These are phyloP conservation scores for Podospora tetraspora DNA, from an alignment of 495 filamentous ascomycete species.

Conservation along the genomic window DNA sequence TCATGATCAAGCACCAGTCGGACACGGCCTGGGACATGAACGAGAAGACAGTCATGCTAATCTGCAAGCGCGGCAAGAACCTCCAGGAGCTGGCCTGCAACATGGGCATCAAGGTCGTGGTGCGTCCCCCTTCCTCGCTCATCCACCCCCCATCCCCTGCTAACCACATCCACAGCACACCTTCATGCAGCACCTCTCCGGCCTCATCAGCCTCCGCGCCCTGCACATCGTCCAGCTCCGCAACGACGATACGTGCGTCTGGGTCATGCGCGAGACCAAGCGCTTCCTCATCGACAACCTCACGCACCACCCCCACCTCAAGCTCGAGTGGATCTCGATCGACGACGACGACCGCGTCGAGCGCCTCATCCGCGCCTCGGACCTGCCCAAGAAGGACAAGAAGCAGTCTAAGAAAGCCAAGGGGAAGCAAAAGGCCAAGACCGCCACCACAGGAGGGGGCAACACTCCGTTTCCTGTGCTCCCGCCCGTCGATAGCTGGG, in stretches of 20 bases:
- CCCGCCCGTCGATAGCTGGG: slow-evolving; percentile 21
- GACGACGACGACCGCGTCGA: slow-evolving; percentile 40
- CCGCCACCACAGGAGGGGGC: neutral
- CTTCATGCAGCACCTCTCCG: slow-evolving; percentile 47
- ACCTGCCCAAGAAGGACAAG: slow-evolving; percentile 25
- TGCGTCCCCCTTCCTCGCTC: slow-evolving; percentile 31
- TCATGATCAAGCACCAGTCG: slow-evolving; percentile 49
- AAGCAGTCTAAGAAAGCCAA: slow-evolving; percentile 21
- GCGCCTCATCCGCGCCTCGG: slow-evolving; percentile 34
- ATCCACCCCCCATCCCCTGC: neutral
- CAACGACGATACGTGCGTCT: slow-evolving; percentile 45
- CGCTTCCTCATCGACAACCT: slow-evolving; percentile 51
- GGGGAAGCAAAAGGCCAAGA: slow-evolving; percentile 28
- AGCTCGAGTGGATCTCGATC: slow-evolving; percentile 51
- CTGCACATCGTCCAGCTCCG: slow-evolving; percentile 50
- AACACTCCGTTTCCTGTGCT: slow-evolving; percentile 20
- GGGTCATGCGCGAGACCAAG: slow-evolving; percentile 44
- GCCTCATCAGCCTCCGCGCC: slow-evolving; percentile 44
- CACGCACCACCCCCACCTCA: slow-evolving; percentile 43
- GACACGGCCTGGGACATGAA: slow-evolving; percentile 52
- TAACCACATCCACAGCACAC: slow-evolving; percentile 38
- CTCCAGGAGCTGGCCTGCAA: slow-evolving; percentile 52
- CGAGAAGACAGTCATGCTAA: slow-evolving; percentile 41
- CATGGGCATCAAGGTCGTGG: slow-evolving; percentile 45
- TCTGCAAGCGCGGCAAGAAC: slow-evolving; percentile 42